Evolutionary conservation across 2,329 filamentous ascomycete species (phyloP).

Genomic region (Colletotrichum ledebouriae): DNA sequence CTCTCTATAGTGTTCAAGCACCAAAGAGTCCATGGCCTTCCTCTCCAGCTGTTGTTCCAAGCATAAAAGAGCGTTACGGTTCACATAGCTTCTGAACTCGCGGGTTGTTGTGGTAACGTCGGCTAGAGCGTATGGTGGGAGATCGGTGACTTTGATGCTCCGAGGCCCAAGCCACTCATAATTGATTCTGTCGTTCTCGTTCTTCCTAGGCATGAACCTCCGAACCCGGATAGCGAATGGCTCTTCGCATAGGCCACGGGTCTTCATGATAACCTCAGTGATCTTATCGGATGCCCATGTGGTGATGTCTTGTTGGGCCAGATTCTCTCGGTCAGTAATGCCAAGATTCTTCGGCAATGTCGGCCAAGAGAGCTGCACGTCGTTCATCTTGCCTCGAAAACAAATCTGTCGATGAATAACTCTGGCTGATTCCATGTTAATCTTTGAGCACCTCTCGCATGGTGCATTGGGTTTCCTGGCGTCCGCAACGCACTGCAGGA

Average conservation of each 20-base stretch:
- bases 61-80: constrained; percentile 24
- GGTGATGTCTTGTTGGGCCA: constrained; percentile 53
- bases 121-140: constrained; percentile 58
- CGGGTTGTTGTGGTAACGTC: constrained; percentile 52
- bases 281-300: constrained; percentile 49
- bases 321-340: constrained; percentile 59
- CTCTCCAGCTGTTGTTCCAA: constrained; percentile 27
- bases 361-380: constrained; percentile 52
- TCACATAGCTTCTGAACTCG: constrained; percentile 54
- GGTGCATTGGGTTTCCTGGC: constrained; percentile 48
- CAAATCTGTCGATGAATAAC: constrained; percentile 62
- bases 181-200: constrained; percentile 52
- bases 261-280: constrained; percentile 53
- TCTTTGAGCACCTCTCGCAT: constrained; percentile 57
- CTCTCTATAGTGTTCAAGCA: constrained; percentile 37
- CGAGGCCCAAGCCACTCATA: constrained; percentile 52
- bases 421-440: constrained; percentile 58
- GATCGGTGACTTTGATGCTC: constrained; percentile 37
- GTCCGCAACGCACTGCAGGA: constrained; percentile 55
- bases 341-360: constrained; percentile 58
- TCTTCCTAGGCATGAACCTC: constrained; percentile 53
- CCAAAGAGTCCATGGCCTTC: constrained; percentile 13
- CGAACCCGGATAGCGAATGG: constrained; percentile 57
- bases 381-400: constrained; percentile 58
- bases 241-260: constrained; percentile 53